phyloP scores from a whole-genome alignment of 1,139 yeast species.

The Sugiyamaella sp. region DNA sequence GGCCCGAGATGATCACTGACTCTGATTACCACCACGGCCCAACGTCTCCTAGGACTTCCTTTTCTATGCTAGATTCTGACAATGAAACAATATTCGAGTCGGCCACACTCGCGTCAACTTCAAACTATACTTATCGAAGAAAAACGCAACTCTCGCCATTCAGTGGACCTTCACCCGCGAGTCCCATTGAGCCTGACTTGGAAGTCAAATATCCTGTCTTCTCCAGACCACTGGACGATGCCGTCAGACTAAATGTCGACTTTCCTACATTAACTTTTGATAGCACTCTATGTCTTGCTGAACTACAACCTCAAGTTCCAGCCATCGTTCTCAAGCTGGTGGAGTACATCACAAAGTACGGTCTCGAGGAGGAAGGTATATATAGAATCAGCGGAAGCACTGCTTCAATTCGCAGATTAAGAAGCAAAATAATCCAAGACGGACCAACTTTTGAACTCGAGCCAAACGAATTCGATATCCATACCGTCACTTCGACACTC shows the following conservation, averaged over 20 bases:
- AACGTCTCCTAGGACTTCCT: conserved; percentile 4
- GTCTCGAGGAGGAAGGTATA: conserved; percentile 78
- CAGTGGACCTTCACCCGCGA: too few species aligned
- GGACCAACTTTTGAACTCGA: conserved; percentile 65
- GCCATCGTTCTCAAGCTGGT: conserved; percentile 32
- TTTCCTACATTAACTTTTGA: conserved; percentile 11
- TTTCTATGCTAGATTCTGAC: neutral
- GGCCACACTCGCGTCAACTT: neutral
- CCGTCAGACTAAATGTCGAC: conserved; percentile 29
- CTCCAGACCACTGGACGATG: conserved; percentile 35
- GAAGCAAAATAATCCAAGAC: conserved; percentile 33
- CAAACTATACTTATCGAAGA: neutral
- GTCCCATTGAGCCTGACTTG: neutral
- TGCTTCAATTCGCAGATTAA: conserved; percentile 52
- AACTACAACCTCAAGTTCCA: conserved; percentile 33
- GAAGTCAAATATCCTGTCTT: conserved; percentile 28
- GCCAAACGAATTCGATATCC: conserved; percentile 70
- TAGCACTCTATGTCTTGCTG: conserved; percentile 13
- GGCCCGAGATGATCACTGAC: conserved; percentile 17
- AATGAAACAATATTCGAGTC: neutral
- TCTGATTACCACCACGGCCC: neutral
- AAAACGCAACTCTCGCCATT: neutral
- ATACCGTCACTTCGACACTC: conserved; percentile 79
- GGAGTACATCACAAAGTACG: conserved; percentile 40
- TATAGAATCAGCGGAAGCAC: conserved; percentile 81